Percentiles rank a stretch among this genome's conserved stretches.
Evolutionary conservation across 1,284 basidiomycete species (phyloP).

Genomic region (Lignosus rhinocerotis): DNA sequence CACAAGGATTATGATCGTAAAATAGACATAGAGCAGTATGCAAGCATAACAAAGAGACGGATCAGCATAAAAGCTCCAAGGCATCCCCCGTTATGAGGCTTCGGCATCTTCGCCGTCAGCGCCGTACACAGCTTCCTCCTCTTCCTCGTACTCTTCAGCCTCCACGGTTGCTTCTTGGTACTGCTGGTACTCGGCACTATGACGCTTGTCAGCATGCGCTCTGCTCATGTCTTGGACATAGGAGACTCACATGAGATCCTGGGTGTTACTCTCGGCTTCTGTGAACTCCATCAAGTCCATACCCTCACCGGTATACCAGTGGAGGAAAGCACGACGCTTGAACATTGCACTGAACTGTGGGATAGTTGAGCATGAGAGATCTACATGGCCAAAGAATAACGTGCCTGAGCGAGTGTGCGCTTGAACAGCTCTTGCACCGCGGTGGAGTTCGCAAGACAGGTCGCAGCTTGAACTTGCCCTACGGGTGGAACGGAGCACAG

Average conservation of each 20-base stretch:
- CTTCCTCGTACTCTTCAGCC: conserved; percentile 37
- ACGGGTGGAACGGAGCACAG: conserved; percentile 84
- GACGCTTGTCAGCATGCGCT: conserved; percentile 33
- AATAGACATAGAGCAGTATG: background rate
- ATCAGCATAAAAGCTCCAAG: background rate
- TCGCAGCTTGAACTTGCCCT: conserved; percentile 74
- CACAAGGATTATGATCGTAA: conserved; percentile 2
- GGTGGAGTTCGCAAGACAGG: conserved; percentile 84
- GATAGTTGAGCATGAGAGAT: background rate
- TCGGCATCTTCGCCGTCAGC: conserved; percentile 2
- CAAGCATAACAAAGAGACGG: background rate
- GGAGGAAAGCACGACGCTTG: conserved; percentile 83
- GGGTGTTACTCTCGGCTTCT: conserved; percentile 82
- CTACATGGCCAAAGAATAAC: conserved; percentile 15
- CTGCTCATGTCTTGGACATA: background rate
- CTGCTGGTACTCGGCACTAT: conserved; percentile 75
- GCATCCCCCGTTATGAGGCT: conserved; percentile 1
- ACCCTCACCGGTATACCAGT: conserved; percentile 91
- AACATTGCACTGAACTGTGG: conserved; percentile 78
- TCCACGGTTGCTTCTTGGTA: conserved; percentile 65
- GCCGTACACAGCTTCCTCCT: conserved; percentile 19
- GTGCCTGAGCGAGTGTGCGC: conserved; percentile 67
- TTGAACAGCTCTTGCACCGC: conserved; percentile 91
- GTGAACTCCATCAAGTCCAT: conserved; percentile 94
- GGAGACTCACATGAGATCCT: conserved; percentile 74